phyloP scores from a whole-genome alignment of 371 early-diverging fungal species.

The Coemansia sp. region DNA sequence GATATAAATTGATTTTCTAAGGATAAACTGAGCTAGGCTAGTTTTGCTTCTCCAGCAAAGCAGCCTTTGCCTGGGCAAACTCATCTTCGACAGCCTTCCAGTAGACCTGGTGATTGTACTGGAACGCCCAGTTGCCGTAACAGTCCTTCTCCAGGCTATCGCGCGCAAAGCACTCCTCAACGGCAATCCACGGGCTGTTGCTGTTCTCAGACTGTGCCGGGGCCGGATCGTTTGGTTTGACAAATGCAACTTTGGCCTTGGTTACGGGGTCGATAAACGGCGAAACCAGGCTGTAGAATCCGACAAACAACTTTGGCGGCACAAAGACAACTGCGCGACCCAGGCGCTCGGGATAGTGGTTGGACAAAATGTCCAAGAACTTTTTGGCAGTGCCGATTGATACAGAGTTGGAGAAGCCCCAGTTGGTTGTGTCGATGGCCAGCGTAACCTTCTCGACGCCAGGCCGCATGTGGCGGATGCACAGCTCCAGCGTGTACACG shows the following conservation, averaged over 20 bases:
- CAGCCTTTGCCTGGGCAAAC: slow-evolving; percentile 38
- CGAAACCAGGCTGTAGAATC: slow-evolving; percentile 74
- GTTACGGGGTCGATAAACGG: slow-evolving; percentile 91
- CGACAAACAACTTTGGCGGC: slow-evolving; percentile 85
- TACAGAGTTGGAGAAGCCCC: slow-evolving; percentile 67
- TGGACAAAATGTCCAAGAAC: slow-evolving; percentile 73
- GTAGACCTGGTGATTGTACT: slow-evolving; percentile 54
- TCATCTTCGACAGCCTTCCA: slow-evolving; percentile 49
- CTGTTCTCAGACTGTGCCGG: slow-evolving; percentile 2
- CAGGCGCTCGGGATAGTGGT: slow-evolving; percentile 86
- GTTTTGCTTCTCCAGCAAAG: slow-evolving; percentile 14
- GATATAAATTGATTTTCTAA: background rate
- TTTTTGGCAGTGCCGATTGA: slow-evolving; percentile 72
- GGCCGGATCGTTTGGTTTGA: slow-evolving; percentile 55
- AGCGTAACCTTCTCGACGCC: slow-evolving; percentile 72
- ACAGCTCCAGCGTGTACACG: slow-evolving; percentile 74
- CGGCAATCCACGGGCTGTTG: slow-evolving; percentile 52
- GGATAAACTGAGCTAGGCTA: background rate
- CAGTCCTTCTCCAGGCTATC: slow-evolving; percentile 51
- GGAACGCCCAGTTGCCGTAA: slow-evolving; percentile 54
- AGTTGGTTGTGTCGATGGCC: slow-evolving; percentile 77
- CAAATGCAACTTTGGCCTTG: slow-evolving; percentile 78
- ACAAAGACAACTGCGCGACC: slow-evolving; percentile 61
- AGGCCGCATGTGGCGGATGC: slow-evolving; percentile 73
- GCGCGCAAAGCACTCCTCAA: slow-evolving; percentile 51